Base-by-base conservation (phyloP, 1,284 basidiomycete species). In the Wallemia hederae region DNA sequence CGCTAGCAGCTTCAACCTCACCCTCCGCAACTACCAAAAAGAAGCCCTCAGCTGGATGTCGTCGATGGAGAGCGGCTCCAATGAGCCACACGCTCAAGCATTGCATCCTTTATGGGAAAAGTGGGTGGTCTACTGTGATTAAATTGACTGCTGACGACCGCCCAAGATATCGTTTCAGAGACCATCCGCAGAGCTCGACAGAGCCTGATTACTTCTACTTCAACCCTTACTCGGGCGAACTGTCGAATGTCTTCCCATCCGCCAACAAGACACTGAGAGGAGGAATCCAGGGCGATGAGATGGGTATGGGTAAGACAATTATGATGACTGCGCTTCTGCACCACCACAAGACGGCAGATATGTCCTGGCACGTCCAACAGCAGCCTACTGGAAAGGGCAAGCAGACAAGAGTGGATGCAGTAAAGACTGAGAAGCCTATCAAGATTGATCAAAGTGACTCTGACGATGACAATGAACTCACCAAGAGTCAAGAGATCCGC, bases 41-140 rank as follows among this genome's bases (percentile, higher is more conserved):
- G 91, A 98, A 70, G 91, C 90, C 1, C 74, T 97, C 65, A 86
- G 85, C 49, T 98, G 92, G 91, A 91, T 97, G 90, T 75, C 80
- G 64, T 85, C 82, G 0, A 77, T 91, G 65, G 92, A 96, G 72
- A 78, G 75, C 0, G 83, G 82, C 1, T 75, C 78, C 24, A 73
- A 75, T 63, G 78, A 81, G 59, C 81, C 82, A 22, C 78, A 85
- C 59, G 80, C 85, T 65, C 76, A 75, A 5, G 81, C 83, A 1
- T 81, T 97, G 75, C 88, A 98, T 71, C 92, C 92, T 0, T 71
- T 98, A 11, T 98, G 91, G 91, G 85, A 85, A 72, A 81, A 89
- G 84, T 94, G 71, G 69, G 79, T 71, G 24, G n/a, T 59, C 7
- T 33, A 24, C 11, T 24, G 58, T 24, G 1, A 26, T 24, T 1